Percentiles rank a stretch among this genome's conserved stretches.
phyloP scores from a whole-genome alignment of 768 basidiomycete genomes.

The Daedaleopsis nitida region DNA sequence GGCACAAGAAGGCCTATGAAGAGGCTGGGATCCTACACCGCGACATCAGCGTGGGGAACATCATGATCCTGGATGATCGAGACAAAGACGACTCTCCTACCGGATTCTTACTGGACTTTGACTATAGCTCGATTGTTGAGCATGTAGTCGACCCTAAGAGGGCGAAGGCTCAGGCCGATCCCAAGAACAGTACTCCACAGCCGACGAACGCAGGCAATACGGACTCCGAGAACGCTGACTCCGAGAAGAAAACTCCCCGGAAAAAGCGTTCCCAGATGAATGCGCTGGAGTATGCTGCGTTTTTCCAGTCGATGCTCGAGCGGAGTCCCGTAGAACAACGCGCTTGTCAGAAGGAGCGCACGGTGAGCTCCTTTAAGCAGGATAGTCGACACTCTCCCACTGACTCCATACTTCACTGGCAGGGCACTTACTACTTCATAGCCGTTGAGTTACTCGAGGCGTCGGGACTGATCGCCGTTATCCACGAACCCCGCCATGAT shows the following conservation, averaged over 20 bases:
- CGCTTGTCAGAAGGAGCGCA: neutral
- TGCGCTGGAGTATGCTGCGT: no score
- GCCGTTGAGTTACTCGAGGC: slow-evolving; percentile 1
- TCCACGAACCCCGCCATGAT: slow-evolving; percentile 12
- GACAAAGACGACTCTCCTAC: no score
- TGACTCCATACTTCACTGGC: no score
- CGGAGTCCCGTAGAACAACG: neutral
- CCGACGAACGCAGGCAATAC: no score
- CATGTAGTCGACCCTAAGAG: neutral
- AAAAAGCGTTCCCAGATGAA: no score
- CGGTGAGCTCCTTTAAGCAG: neutral
- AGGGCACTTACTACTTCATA: slow-evolving; percentile 14
- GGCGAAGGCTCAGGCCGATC: no score
- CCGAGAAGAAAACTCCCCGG: no score
- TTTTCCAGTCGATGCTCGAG: no score
- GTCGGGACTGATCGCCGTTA: neutral
- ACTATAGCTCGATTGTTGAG: slow-evolving; percentile 2
- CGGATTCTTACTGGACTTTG: slow-evolving; percentile 12
- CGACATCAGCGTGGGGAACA: slow-evolving; percentile 23
- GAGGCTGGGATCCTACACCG: slow-evolving; percentile 20
- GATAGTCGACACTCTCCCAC: neutral
- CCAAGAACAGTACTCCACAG: no score
- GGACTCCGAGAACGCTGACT: neutral
- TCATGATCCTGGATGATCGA: slow-evolving; percentile 21
- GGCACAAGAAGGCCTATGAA: slow-evolving; percentile 10